These are phyloP conservation scores for Cryptococcus sp. DNA, from an alignment of 1,284 basidiomycete species.

Conservation along the genomic window DNA sequence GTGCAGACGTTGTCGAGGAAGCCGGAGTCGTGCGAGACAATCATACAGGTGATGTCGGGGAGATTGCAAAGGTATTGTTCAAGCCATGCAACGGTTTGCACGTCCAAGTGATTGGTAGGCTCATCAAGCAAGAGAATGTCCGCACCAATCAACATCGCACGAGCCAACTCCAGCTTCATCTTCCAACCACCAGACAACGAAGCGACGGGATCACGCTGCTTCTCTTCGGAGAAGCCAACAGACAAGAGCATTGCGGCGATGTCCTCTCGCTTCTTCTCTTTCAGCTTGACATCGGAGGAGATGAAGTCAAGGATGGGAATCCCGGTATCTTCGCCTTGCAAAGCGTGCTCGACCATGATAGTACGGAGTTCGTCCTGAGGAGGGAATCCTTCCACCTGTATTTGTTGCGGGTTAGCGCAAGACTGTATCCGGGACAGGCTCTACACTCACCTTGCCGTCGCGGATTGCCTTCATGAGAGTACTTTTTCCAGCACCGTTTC, in stretches of 20 bases:
- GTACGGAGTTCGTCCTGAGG: conserved; percentile 79
- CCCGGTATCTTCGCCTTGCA: conserved; percentile 88
- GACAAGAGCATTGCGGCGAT: conserved; percentile 76
- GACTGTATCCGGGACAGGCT: neutral
- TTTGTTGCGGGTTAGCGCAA: neutral
- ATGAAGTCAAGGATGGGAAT: conserved; percentile 85
- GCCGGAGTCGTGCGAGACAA: conserved; percentile 96
- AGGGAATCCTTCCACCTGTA: conserved; percentile 85
- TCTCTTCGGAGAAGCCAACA: conserved; percentile 87
- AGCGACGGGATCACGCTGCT: conserved; percentile 82
- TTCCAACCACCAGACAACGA: conserved; percentile 98
- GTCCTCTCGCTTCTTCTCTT: conserved; percentile 63
- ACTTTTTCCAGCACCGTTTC: conserved; percentile 95
- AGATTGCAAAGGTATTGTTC: conserved; percentile 84
- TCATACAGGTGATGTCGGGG: conserved; percentile 84
- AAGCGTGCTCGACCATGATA: conserved; percentile 93
- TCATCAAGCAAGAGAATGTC: conserved; percentile 77
- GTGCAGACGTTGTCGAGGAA: conserved; percentile 97
- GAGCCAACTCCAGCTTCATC: conserved; percentile 86
- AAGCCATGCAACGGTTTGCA: conserved; percentile 87
- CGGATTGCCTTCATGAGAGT: conserved; percentile 95
- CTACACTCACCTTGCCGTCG: conserved; percentile 70
- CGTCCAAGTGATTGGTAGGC: conserved; percentile 67
- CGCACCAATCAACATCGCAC: conserved; percentile 96
- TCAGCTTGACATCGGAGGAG: conserved; percentile 61